Evolutionary conservation across 2,329 filamentous ascomycete genomes (phyloP), one percentile per base, ranked within the genome.

Genomic region (Arthrobotrys megalospora): DNA sequence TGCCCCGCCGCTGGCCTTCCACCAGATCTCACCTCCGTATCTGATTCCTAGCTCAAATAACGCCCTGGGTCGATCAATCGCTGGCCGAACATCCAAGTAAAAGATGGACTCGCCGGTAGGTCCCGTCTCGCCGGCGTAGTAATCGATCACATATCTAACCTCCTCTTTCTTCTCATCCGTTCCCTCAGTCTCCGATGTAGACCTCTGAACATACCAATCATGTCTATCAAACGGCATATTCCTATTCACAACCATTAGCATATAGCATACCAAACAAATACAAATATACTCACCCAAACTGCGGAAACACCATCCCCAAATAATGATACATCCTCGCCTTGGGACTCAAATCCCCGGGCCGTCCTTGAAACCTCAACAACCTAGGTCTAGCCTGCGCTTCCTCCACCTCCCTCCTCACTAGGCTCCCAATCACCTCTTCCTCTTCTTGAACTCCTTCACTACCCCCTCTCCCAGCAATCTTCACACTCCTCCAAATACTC

Each of bases 11-110:
- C 90, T 93, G 0, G 94, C 94, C 81, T 89, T 90, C 90, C 93
- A 97, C 96, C 96, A 99, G 7, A 97, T 89, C 85, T 98, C 95
- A 8, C 93, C 94, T 63, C 94, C 92, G 93, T 94, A 98, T 82
- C 94, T 88, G 83, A 97, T 90, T 78, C 94, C 85, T 64, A 96
- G 89, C 86, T 98, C 96, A 2, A 91, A 89, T 0, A 93, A 92
- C 28, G 91, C 91, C 0, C 89, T 91, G 2, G 94, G 94, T 0
- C 93, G 93, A 84, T 92, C 90, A 48, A 97, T 86, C 2, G 96
- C 96, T 1, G 96, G 96, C 80, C 96, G 89, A 19, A 99, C 96
- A 83, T 99, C 96, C 68, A 99, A 89, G 84, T 91, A 97, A 86
- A 99, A 99, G 6, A 98, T 94, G 1, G 96, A 95, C 83, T 97